These are phyloP conservation scores for Perkinsus chesapeaki DNA, from an alignment of 169 alveolate genomes.

Conservation along the genomic window DNA sequence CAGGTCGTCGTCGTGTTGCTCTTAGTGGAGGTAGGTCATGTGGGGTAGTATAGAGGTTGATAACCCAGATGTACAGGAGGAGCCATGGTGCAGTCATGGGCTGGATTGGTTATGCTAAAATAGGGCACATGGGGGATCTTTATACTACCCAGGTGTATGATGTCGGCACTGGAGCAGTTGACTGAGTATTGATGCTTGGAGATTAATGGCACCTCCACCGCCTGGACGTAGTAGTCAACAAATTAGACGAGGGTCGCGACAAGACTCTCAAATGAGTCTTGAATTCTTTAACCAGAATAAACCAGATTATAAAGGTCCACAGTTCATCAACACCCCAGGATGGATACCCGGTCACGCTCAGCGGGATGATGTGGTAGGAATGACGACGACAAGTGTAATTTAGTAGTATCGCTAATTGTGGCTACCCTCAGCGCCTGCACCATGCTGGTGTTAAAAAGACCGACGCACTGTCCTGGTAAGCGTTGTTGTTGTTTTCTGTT, in stretches of 20 bases:
- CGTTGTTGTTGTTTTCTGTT: neutral
- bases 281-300: neutral
- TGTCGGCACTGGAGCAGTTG: no score
- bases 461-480: neutral
- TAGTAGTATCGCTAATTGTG: no score
- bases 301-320: neutral
- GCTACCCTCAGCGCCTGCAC: neutral
- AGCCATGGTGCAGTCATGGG: no score
- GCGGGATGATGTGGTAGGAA: neutral
- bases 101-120: no score
- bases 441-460: neutral
- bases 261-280: neutral
- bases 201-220: neutral
- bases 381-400: neutral
- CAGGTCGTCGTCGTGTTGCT: no score
- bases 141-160: no score
- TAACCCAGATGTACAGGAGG: no score
- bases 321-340: neutral
- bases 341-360: neutral
- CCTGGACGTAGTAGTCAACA: neutral
- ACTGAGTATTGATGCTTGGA: neutral
- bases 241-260: neutral
- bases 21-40: no score
- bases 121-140: no score
- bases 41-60: no score